Evolutionary conservation across 1,284 basidiomycete genomes (phyloP).

Genomic region (Phellinidium pouzarii): DNA sequence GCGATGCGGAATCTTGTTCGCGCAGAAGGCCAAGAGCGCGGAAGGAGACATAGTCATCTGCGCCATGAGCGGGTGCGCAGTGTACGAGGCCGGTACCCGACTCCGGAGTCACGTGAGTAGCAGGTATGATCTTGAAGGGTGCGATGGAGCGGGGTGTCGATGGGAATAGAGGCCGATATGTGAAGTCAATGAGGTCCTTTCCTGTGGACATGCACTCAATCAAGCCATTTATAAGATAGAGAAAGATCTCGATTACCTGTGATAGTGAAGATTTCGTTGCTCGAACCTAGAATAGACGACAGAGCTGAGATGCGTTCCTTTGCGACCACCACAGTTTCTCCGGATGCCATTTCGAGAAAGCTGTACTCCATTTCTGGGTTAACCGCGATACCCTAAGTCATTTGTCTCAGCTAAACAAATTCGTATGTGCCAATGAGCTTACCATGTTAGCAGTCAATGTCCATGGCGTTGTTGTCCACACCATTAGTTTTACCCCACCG

Average conservation of each 20-base stretch:
- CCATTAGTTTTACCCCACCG: constrained; percentile 50
- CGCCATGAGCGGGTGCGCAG: constrained; percentile 91
- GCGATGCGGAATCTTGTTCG: constrained; percentile 33
- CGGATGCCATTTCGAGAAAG: constrained; percentile 39
- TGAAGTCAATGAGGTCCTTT: constrained; percentile 53
- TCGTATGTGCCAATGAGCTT: constrained; percentile 20
- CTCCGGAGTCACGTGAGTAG: constrained; percentile 74
- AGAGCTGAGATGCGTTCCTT: constrained; percentile 53
- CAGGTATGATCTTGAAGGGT: constrained; percentile 40
- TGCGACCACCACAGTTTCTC: constrained; percentile 56
- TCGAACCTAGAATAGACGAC: constrained; percentile 43
- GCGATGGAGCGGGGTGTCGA: constrained; percentile 21
- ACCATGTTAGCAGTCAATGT: constrained; percentile 95
- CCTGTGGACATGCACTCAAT: constrained; percentile 34
- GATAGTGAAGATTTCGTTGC: constrained; percentile 43
- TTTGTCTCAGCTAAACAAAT: constrained; percentile 6
- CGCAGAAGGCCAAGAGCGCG: constrained; percentile 36
- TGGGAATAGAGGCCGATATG: constrained; percentile 68
- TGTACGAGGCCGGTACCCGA: constrained; percentile 98
- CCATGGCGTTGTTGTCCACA: constrained; percentile 99
- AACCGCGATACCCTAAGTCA: constrained; percentile 75
- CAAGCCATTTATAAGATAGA: background rate
- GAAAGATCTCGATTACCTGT: constrained; percentile 34
- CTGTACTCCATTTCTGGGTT: constrained; percentile 70
- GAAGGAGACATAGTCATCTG: constrained; percentile 86